Base-by-base conservation (phyloP, 192 early-diverging fungal genomes). In the Coemansia sp. region DNA sequence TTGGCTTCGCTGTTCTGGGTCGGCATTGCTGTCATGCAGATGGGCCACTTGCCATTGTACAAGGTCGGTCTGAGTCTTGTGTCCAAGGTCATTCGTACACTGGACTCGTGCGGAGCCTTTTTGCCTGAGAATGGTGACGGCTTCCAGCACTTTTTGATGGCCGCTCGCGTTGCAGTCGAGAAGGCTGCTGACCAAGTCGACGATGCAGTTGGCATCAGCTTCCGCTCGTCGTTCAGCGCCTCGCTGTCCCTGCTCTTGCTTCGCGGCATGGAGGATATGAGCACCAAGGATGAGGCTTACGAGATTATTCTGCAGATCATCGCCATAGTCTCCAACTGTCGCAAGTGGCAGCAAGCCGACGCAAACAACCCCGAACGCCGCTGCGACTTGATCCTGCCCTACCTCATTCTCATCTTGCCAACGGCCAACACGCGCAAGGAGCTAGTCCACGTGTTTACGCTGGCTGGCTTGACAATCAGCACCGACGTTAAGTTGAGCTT, bases 1-100 rank as follows among this genome's bases (percentile, higher is more conserved):
- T 86, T 97, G 44, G 87, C 89, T 41, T 87, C 91, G 63, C 83
- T 97, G 75, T 97, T 97, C 84, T 98, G 97, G 97, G 83, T 98
- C 15, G 93, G 91, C 20, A 77, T 97, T 55, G 87, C 93, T 1
- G 85, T 97, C 9, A 90, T 95, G 65, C 93, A 96, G 77, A 91
- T 98, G 63, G 92, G 92, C 40, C 88, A 96, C 68, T 76, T 90
- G n/a, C 88, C 89, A 2, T 84, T 95, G 15, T 97, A 96, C 83
- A 79, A 85, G 12, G 89, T 87, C 52, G 94, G 92, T 0, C 71
- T 93, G 22, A 86, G 84, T 38, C 73, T 98, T 27, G 49, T 96
- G 20, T 76, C 91, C 46, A 90, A 88, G 16, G 89, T 93, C 11
- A 72, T 98, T 38, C 86, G 90, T 66, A 88, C 91, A 1, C 77